A percentile compares a stretch with the other conserved stretches of the same genome.
Conservation (phyloP, 2,329 filamentous ascomycete genomes). For the Aureobasidium sp. region DNA sequence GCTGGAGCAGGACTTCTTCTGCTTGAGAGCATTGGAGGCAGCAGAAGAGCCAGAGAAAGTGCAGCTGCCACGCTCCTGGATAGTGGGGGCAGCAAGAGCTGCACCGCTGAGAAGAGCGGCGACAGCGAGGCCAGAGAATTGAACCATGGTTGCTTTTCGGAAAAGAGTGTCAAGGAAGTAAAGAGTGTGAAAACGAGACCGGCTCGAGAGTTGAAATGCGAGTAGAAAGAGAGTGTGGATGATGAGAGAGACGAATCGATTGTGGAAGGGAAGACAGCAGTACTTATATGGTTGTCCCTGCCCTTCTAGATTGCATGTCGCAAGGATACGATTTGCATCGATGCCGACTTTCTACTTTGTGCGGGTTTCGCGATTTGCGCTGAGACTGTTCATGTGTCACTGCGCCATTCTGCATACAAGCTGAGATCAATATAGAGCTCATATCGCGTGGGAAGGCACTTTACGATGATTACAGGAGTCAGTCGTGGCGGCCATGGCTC, state of each 20-base stretch:
- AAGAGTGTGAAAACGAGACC: conserved; percentile 8
- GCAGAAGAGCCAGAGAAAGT: conserved; percentile 17
- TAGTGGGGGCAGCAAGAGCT: conserved; percentile 16
- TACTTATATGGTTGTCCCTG: neutral
- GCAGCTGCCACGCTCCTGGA: conserved; percentile 12
- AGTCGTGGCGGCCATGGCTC: neutral
- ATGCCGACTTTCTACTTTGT: neutral
- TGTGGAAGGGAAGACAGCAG: neutral
- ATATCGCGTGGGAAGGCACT: neutral
- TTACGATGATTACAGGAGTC: neutral
- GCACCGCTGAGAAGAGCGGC: conserved; percentile 12
- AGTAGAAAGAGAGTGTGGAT: conserved; percentile 3
- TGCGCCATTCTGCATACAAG: neutral
- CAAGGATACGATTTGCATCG: neutral
- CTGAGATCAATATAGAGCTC: neutral
- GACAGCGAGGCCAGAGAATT: conserved; percentile 6
- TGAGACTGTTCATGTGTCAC: neutral
- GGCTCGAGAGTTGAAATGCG: conserved; percentile 5
- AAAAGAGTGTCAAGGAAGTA: conserved; percentile 1
- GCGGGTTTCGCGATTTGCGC: neutral
- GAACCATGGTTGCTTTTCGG: conserved; percentile 14
- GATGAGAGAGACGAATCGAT: neutral
- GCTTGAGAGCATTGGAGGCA: conserved; percentile 15
- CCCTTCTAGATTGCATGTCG: neutral
- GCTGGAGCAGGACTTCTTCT: conserved; percentile 26